phyloP scores from a whole-genome alignment of 2,329 filamentous ascomycete genomes.

The Colletotrichum higginsianum region DNA sequence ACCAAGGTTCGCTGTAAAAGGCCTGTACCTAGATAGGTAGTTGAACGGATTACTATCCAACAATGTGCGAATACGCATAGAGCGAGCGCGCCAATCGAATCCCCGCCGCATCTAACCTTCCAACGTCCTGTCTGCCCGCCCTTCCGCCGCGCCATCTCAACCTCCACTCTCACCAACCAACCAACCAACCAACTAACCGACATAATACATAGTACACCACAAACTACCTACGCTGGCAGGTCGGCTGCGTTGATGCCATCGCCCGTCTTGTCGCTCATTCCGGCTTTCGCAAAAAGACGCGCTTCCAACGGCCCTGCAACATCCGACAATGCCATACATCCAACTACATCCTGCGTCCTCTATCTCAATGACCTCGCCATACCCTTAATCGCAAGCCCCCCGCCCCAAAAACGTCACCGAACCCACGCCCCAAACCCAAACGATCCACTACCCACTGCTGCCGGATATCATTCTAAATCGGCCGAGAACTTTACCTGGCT shows the following conservation, averaged over 20 bases:
- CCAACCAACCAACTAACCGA: no score
- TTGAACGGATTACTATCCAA: no score
- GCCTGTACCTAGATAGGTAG: neutral
- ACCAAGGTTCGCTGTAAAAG: constrained; percentile 32
- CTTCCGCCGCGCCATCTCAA: constrained; percentile 2
- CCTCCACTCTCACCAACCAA: neutral
- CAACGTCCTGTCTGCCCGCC: constrained; percentile 23
- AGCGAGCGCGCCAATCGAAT: constrained; percentile 18
- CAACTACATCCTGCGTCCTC: neutral
- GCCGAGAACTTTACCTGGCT: constrained; percentile 13
- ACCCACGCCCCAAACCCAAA: constrained; percentile 9
- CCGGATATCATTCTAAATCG: constrained; percentile 18
- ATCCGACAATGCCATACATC: constrained; percentile 26
- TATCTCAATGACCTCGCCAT: constrained; percentile 9
- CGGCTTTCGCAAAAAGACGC: neutral
- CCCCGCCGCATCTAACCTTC: constrained; percentile 27
- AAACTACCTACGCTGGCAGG: neutral
- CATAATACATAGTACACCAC: neutral
- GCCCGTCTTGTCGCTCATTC: neutral
- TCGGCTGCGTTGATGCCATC: constrained; percentile 8
- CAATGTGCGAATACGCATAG: no score
- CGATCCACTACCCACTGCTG: constrained; percentile 36
- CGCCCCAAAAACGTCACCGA: constrained; percentile 9
- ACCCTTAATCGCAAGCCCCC: constrained; percentile 19
- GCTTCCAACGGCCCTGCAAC: neutral